These are phyloP conservation scores for Hypericum androsaemum DNA, from an alignment of 345 rosid species.

Conservation along the genomic window DNA sequence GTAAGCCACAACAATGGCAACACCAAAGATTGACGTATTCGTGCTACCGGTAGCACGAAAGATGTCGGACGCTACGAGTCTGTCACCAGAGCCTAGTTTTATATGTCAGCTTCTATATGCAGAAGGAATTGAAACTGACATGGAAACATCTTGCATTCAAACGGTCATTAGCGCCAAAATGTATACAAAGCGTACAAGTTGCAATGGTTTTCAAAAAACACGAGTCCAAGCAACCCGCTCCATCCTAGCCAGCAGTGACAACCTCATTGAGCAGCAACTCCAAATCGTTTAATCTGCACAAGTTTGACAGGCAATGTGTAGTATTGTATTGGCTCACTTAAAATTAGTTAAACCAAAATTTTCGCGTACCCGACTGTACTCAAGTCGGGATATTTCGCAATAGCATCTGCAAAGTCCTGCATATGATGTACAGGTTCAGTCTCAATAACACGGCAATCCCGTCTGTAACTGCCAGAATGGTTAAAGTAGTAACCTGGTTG, in stretches of 20 bases:
- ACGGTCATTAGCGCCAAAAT: background rate
- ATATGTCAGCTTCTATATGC: too few species aligned
- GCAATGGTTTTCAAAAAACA: background rate
- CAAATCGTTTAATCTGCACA: conserved; percentile 47
- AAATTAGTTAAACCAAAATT: background rate
- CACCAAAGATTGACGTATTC: conserved; percentile 31
- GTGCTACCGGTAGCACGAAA: too few species aligned
- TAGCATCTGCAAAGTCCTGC: conserved; percentile 78
- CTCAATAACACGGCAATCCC: background rate
- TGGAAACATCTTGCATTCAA: too few species aligned
- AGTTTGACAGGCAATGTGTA: background rate
- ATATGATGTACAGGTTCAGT: background rate
- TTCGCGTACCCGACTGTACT: conserved; percentile 47
- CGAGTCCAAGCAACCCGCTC: background rate
- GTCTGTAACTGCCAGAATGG: background rate
- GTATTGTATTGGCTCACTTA: background rate
- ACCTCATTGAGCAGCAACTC: conserved; percentile 40
- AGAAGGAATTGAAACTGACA: too few species aligned
- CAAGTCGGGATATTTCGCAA: conserved; percentile 72
- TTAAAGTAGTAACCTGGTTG: conserved; percentile 48
- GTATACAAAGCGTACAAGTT: background rate
- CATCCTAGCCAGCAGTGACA: conserved; percentile 30
- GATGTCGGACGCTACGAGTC: too few species aligned
- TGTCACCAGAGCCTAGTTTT: too few species aligned
- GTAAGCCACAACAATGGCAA: conserved; percentile 20